These are phyloP conservation scores for Tulasnella calospora DNA, from an alignment of 768 basidiomycete genomes.

Conservation along the genomic window DNA sequence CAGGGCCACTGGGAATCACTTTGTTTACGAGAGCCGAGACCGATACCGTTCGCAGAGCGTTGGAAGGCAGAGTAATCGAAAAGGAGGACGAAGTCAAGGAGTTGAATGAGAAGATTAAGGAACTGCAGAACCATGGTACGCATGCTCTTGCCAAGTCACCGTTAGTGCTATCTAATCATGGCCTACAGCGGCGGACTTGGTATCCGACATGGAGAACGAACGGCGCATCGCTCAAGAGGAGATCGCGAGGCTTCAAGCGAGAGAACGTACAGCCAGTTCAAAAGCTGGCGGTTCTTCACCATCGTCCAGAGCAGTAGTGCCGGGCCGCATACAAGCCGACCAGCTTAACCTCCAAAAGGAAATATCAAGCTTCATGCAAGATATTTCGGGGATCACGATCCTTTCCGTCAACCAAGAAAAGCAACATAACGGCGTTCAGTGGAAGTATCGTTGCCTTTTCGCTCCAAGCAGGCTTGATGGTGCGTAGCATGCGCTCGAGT, in stretches of 20 bases:
- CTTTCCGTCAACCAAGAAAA: conserved; percentile 2
- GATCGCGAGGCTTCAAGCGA: conserved; percentile 47
- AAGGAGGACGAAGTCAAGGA: conserved; percentile 34
- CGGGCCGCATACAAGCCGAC: background rate
- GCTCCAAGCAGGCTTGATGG: conserved; percentile 10
- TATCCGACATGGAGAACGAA: background rate
- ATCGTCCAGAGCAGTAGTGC: background rate
- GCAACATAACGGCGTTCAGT: conserved; percentile 3
- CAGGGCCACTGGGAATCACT: conserved; percentile 52
- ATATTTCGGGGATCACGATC: conserved; percentile 6
- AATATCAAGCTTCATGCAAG: background rate
- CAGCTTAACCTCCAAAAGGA: conserved; percentile 5
- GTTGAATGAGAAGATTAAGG: conserved; percentile 46
- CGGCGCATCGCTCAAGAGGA: background rate
- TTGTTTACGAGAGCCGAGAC: conserved; percentile 70
- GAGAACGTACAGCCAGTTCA: conserved; percentile 36
- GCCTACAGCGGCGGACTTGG: conserved; percentile 33
- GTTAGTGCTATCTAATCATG: conserved; percentile 44
- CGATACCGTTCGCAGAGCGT: conserved; percentile 57
- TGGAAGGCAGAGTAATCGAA: conserved; percentile 41
- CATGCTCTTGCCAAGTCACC: background rate
- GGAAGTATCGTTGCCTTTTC: conserved; percentile 17
- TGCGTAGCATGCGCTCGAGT: background rate
- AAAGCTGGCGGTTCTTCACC: conserved; percentile 32
- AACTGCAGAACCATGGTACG: conserved; percentile 50